A percentile compares a stretch with the other conserved stretches of the same genome.
Conservation (phyloP, 306 rosid species). For the Ammopiptanthus mongolicus region DNA sequence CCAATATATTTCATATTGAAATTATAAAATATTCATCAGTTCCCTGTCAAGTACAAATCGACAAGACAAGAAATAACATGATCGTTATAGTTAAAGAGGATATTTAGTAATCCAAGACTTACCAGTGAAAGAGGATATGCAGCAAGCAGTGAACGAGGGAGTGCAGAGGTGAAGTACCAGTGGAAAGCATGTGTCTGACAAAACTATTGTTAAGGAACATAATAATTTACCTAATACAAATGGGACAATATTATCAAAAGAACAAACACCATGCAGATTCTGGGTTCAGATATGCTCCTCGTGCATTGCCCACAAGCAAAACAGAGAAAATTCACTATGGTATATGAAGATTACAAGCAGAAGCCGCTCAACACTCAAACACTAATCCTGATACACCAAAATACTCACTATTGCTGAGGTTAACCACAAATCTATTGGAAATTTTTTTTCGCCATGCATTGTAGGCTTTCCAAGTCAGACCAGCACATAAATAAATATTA, state of each 20-base stretch:
- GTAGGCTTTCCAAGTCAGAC: not conserved
- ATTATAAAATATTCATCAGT: conserved; percentile 5
- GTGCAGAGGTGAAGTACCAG: conserved; percentile 96
- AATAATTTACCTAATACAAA: conserved; percentile 14
- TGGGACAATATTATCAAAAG: not conserved
- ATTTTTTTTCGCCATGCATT: not conserved
- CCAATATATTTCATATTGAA: not conserved
- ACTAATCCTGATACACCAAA: not conserved
- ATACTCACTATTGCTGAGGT: not conserved
- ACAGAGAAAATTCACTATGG: not conserved
- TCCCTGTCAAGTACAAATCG: not conserved
- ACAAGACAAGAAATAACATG: not conserved
- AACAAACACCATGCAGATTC: not conserved
- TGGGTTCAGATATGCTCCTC: not conserved
- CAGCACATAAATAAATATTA: not conserved
- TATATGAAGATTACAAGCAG: not conserved
- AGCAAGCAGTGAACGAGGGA: conserved; percentile 85
- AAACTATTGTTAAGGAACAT: conserved; percentile 41
- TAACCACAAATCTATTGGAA: not conserved
- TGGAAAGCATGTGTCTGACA: conserved; percentile 73
- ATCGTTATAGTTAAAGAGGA: not conserved
- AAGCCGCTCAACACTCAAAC: not conserved
- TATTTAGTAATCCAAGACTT: conserved; percentile 22
- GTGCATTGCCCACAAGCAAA: not conserved
- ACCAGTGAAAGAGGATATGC: conserved; percentile 93